Base-by-base conservation (phyloP, 306 rosid species). In the Comarum palustre region DNA sequence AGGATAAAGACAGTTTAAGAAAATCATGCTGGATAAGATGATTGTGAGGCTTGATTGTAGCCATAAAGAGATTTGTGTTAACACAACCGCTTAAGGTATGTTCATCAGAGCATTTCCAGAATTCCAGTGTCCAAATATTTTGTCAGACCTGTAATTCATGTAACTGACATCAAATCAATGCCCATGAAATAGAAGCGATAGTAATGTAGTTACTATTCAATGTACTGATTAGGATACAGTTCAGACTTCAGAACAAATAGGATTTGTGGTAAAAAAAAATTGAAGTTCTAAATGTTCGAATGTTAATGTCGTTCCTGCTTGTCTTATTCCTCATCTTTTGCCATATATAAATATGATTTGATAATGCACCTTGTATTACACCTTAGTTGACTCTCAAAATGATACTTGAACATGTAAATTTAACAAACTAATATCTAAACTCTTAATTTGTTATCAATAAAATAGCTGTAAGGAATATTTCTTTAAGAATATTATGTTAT, bases 271-370 rank as follows among this genome's bases (percentile, higher is more conserved):
- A 63, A n/a, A 29, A 36, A 36, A 29, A 34, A 9, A 39, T 38
- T 38, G 48, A 2, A 38, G 27, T 36, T 8, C 47, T 64, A 19
- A 10, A 19, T 8, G 39, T 17, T 25, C n/a, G 25, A 62, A 62
- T 64, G 48, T 36, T 38, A 39, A 36, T n/a, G 50, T 19, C 31
- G 19, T 39, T 39, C 8, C 22, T n/a, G 45, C 31, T 39, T 64
- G 69, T 39, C 69, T 64, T 63, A 63, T 63, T 19, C 11, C 68
- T 63, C 68, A 63, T 19, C 68, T 63, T 63, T 38, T 38, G 29
- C 17, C 45, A 19, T 39, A 5, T 9, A 64, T 39, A 38, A 39
- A 64, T 17, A 20, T 45, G n/a, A n/a, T n/a, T n/a, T n/a, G n/a
- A 17, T 62, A 8, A 17, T 36, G 46, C 8, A 60, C 15, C 45